A percentile compares a stretch with the other conserved stretches of the same genome.
These are phyloP conservation scores for Aspergillus nomiae DNA, from an alignment of 2,329 filamentous ascomycete genomes.

Conservation along the genomic window DNA sequence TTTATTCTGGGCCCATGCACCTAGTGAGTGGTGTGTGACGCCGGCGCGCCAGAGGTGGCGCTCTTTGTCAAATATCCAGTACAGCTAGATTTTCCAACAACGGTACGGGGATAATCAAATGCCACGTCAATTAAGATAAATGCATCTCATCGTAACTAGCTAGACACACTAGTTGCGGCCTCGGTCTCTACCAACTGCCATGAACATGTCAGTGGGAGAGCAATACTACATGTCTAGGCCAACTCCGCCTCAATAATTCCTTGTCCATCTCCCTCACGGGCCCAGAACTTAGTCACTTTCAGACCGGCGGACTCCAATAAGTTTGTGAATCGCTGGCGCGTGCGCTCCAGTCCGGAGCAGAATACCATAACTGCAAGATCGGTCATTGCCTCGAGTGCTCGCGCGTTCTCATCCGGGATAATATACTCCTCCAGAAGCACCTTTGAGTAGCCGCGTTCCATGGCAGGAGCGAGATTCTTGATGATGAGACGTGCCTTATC, in stretches of 20 bases:
- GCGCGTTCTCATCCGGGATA: constrained; percentile 25
- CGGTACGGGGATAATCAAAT: background rate
- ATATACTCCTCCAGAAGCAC: constrained; percentile 30
- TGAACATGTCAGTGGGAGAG: background rate
- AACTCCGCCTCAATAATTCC: constrained; percentile 24
- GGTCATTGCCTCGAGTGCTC: constrained; percentile 20
- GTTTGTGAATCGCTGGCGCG: constrained; percentile 20
- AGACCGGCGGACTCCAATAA: constrained; percentile 22
- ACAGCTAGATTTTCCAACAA: background rate
- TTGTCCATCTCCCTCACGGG: constrained; percentile 19
- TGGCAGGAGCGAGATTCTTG: constrained; percentile 23
- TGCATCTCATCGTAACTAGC: background rate
- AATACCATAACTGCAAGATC: constrained; percentile 31
- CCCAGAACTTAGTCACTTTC: constrained; percentile 20
- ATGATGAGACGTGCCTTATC: constrained; percentile 25
- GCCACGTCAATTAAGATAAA: background rate
- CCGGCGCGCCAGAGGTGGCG: background rate
- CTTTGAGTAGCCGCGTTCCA: constrained; percentile 27
- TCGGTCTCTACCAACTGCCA: background rate
- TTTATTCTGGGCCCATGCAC: background rate
- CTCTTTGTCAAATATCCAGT: background rate
- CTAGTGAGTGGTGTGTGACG: background rate
- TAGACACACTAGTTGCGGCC: background rate
- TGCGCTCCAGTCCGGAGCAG: constrained; percentile 27
- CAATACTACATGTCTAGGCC: background rate